phyloP scores from a whole-genome alignment of 2,329 filamentous ascomycete species.

The Niveomyces coronatus region DNA sequence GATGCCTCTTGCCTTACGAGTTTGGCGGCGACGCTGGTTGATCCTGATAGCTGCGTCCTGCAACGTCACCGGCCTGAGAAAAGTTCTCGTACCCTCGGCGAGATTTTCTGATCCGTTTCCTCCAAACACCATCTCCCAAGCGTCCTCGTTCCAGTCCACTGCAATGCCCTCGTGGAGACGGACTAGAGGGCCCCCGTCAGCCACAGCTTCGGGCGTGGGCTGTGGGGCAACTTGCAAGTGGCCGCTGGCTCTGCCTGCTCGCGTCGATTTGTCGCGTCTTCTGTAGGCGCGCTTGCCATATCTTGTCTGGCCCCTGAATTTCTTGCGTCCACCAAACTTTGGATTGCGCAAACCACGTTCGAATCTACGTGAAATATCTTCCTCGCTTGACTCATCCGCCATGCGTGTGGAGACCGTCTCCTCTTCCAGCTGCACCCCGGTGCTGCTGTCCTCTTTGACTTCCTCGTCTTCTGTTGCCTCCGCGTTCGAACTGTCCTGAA shows the following conservation, averaged over 20 bases:
- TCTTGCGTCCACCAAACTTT: conserved; percentile 29
- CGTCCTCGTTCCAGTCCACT: conserved; percentile 70
- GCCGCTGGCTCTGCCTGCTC: conserved; percentile 27
- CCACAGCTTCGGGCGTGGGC: conserved; percentile 27
- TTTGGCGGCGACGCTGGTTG: conserved; percentile 53
- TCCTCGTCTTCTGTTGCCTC: conserved; percentile 39
- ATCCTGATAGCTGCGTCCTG: conserved; percentile 56
- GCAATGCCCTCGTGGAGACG: conserved; percentile 76
- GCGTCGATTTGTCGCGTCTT: conserved; percentile 33
- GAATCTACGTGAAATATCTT: conserved; percentile 27
- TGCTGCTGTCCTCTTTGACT: conserved; percentile 38
- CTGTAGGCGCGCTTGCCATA: conserved; percentile 41
- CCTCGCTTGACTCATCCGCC: conserved; percentile 48
- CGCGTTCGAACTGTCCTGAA: conserved; percentile 33
- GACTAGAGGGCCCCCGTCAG: conserved; percentile 53
- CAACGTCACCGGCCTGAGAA: conserved; percentile 39
- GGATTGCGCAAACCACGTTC: conserved; percentile 13
- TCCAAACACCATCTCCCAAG: conserved; percentile 61
- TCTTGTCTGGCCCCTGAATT: conserved; percentile 33
- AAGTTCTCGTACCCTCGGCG: conserved; percentile 51
- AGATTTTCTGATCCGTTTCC: conserved; percentile 22
- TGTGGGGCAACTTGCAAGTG: conserved; percentile 21
- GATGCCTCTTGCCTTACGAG: conserved; percentile 50
- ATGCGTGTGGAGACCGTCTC: conserved; percentile 38
- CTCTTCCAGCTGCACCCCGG: conserved; percentile 34